Conservation (phyloP, 2,329 filamentous ascomycete genomes). For the Chaetomiaceae sp. region DNA sequence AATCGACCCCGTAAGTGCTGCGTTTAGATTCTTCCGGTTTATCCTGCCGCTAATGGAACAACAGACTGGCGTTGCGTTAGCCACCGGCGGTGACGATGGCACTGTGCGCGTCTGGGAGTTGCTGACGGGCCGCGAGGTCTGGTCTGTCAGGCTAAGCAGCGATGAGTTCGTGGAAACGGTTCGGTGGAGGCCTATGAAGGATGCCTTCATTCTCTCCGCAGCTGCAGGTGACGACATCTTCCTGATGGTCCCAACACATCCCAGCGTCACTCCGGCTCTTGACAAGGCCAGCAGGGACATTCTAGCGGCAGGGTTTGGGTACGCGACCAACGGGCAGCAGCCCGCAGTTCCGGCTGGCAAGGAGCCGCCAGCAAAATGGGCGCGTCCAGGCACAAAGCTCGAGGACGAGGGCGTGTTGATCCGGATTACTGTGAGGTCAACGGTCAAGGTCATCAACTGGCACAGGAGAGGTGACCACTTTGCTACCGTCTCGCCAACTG, state of each 20-base stretch:
- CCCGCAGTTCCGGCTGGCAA: constrained; percentile 57
- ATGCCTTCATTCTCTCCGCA: constrained; percentile 74
- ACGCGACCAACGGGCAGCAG: constrained; percentile 60
- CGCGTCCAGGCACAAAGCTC: constrained; percentile 66
- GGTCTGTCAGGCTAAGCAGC: constrained; percentile 71
- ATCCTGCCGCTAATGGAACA: constrained; percentile 1
- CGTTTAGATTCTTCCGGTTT: too few relatives aligned
- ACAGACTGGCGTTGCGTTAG: constrained; percentile 41
- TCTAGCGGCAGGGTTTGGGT: constrained; percentile 86
- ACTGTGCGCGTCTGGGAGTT: constrained; percentile 88
- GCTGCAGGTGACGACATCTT: constrained; percentile 80
- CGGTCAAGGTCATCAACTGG: constrained; percentile 86
- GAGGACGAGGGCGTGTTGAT: constrained; percentile 74
- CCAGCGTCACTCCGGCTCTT: constrained; percentile 57
- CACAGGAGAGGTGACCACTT: constrained; percentile 93
- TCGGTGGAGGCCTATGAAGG: constrained; percentile 80
- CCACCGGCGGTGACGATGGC: constrained; percentile 90
- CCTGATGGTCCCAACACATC: constrained; percentile 67
- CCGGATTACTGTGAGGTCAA: constrained; percentile 70
- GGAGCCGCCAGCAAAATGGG: constrained; percentile 74
- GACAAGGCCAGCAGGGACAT: constrained; percentile 69
- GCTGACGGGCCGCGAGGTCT: constrained; percentile 77
- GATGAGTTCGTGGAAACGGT: constrained; percentile 80
- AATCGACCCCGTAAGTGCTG: constrained; percentile 84
- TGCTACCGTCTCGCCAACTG: constrained; percentile 78